Base-by-base conservation (phyloP, 2,329 filamentous ascomycete species). In the Talaromyces sp. region DNA sequence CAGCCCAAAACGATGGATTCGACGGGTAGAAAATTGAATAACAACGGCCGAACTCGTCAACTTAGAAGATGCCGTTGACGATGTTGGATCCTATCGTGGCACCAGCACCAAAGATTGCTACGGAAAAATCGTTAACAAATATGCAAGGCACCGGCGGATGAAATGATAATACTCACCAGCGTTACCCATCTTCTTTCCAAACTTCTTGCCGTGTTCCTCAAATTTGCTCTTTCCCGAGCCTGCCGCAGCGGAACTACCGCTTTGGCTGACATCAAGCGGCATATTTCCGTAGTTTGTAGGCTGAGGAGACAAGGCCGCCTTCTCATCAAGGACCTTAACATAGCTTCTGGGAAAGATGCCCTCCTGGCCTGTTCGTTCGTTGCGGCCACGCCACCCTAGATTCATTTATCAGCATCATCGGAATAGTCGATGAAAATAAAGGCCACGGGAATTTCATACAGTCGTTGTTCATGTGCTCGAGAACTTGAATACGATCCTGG, bases 301-400 rank as follows among this genome's bases (percentile, higher is more conserved):
- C 61, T 71, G 75, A 67, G 71, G 73, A 63, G 78, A 68, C 58
- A 73, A 66, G 76, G 64, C 77, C 67, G 65, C 72, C 74, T 89
- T 86, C 66, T 89, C 82, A 67, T 93, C 87, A 56, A 89, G 77
- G 56, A 90, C 80, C 64, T 80, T 82, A 55, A 96, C 93, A 73
- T 98, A 98, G 73, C 85, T 91, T 67, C 89, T 86, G n/a, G 93
- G 93, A 83, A 98, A 98, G 73, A 98, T 96, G 68, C 93, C 93
- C 78, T 96, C 91, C 66, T 85, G 79, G 59, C 89, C 89, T 9
- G 92, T 96, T 58, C 91, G 86, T 70, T 88, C 81, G 77, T 96
- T 96, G 68, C 85, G 86, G 67, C 93, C 93, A 82, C 91, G 92
- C 97, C 93, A 80, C 78, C 78, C 78, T 80, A 51, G 24, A 58